These are phyloP conservation scores for Sporothrix schenckii DNA, from an alignment of 2,329 filamentous ascomycete species.

Conservation along the genomic window DNA sequence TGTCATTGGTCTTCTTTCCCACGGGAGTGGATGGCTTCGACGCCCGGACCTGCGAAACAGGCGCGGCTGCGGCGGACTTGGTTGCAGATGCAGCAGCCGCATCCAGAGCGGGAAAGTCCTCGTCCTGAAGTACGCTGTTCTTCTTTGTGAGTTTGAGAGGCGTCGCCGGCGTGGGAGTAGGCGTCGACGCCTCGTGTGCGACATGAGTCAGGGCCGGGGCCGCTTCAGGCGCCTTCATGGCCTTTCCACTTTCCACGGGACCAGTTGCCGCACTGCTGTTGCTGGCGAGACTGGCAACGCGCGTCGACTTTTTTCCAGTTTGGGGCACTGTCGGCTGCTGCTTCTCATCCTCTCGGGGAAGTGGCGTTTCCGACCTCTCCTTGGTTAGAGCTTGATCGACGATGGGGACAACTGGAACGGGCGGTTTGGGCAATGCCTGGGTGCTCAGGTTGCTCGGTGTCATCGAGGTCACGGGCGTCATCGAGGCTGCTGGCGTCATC, in stretches of 20 bases:
- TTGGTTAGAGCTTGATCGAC: not conserved
- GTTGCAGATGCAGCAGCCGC: slow-evolving; percentile 43
- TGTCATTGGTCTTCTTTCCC: slow-evolving; percentile 42
- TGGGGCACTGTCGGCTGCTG: not conserved
- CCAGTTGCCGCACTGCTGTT: not conserved
- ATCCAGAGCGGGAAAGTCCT: slow-evolving; percentile 65
- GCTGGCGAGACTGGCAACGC: slow-evolving; percentile 12
- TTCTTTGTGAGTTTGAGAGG: slow-evolving; percentile 44
- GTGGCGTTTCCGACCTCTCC: not conserved
- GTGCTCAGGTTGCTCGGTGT: not conserved
- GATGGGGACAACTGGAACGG: slow-evolving; percentile 13
- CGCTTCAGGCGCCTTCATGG: not conserved
- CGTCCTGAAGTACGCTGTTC: slow-evolving; percentile 55
- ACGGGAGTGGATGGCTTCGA: slow-evolving; percentile 44
- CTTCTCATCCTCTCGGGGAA: slow-evolving; percentile 2
- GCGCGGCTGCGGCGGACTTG: slow-evolving; percentile 36
- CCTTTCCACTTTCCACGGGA: not conserved
- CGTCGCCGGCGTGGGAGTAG: slow-evolving; percentile 30
- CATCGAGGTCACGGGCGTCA: slow-evolving; percentile 4
- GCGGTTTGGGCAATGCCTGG: slow-evolving; percentile 1
- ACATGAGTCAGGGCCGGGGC: not conserved
- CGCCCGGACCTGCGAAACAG: slow-evolving; percentile 40
- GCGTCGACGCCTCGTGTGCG: not conserved
- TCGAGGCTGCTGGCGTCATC: slow-evolving; percentile 26
- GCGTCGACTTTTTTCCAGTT: slow-evolving; percentile 8